Conservation (phyloP, 2,329 filamentous ascomycete species). For the Rutstroemia sp. region DNA sequence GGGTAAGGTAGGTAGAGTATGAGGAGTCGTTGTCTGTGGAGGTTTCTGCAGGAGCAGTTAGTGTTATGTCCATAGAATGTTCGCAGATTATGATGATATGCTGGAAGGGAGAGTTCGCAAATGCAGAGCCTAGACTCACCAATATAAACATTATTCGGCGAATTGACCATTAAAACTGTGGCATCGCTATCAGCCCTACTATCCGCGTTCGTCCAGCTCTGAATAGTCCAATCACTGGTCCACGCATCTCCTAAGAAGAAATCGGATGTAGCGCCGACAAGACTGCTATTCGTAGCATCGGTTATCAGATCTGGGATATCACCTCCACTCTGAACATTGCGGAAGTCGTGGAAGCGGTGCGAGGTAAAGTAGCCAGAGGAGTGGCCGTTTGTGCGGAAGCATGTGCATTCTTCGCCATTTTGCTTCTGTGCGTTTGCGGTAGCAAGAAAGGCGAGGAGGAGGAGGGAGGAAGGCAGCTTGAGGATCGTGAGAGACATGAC, state of each 20-base stretch:
- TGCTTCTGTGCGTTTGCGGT: conserved; percentile 19
- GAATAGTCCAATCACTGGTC: conserved; percentile 24
- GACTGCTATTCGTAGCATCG: conserved; percentile 12
- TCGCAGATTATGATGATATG: background rate
- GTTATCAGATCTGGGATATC: conserved; percentile 15
- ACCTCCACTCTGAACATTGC: conserved; percentile 14
- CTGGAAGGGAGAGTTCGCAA: background rate
- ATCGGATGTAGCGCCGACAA: conserved; percentile 16
- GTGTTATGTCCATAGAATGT: too few species aligned
- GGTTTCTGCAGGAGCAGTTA: conserved; percentile 11
- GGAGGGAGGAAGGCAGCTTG: too few species aligned
- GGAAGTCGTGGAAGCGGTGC: conserved; percentile 26
- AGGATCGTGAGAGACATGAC: too few species aligned
- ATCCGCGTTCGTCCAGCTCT: conserved; percentile 27
- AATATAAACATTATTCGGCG: conserved; percentile 26
- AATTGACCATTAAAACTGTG: conserved; percentile 23
- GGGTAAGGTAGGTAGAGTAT: conserved; percentile 26
- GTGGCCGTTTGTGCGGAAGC: conserved; percentile 24
- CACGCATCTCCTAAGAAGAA: conserved; percentile 20
- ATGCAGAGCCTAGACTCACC: conserved; percentile 12
- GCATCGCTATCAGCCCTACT: conserved; percentile 13
- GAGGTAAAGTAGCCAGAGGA: conserved; percentile 24
- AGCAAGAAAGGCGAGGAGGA: conserved; percentile 13
- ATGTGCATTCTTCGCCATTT: conserved; percentile 23
- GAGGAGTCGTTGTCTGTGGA: conserved; percentile 14